These are phyloP conservation scores for Gremmenia infestans DNA, from an alignment of 2,329 filamentous ascomycete genomes.

Conservation along the genomic window DNA sequence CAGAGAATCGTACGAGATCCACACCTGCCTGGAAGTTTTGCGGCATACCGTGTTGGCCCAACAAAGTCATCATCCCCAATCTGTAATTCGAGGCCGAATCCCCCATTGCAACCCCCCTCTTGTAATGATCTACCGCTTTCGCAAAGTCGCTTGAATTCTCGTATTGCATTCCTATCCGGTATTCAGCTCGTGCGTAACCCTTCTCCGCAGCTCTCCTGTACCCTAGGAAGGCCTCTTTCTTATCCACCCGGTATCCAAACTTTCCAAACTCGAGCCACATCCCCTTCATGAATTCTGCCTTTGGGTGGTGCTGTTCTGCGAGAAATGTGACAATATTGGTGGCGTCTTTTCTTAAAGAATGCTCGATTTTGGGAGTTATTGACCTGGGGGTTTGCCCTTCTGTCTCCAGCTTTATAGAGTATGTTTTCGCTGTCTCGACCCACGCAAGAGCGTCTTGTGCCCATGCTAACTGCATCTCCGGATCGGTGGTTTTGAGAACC, in stretches of 20 bases:
- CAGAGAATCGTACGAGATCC: conserved; percentile 76
- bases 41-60: conserved; percentile 86
- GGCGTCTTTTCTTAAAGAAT: conserved; percentile 81
- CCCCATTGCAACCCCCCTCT: conserved; percentile 68
- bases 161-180: conserved; percentile 97
- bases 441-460: conserved; percentile 87
- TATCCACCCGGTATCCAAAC: conserved; percentile 84
- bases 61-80: conserved; percentile 93
- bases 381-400: conserved; percentile 51
- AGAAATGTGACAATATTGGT: conserved; percentile 89
- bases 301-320: conserved; percentile 85
- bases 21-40: conserved; percentile 77
- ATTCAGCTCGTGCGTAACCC: conserved; percentile 84
- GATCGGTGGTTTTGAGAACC: conserved; percentile 89
- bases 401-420: conserved; percentile 45
- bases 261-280: conserved; percentile 99
- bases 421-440: conserved; percentile 77
- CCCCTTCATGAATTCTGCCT: conserved; percentile 87
- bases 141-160: conserved; percentile 89
- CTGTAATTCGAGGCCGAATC: conserved; percentile 86
- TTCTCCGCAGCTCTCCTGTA: conserved; percentile 83
- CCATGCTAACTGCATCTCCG: conserved; percentile 95
- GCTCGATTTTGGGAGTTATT: conserved; percentile 79
- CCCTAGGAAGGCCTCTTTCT: conserved; percentile 85
- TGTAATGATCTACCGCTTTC: conserved; percentile 89